Base-by-base conservation (phyloP, 768 basidiomycete genomes). In the Calocera cornea region DNA sequence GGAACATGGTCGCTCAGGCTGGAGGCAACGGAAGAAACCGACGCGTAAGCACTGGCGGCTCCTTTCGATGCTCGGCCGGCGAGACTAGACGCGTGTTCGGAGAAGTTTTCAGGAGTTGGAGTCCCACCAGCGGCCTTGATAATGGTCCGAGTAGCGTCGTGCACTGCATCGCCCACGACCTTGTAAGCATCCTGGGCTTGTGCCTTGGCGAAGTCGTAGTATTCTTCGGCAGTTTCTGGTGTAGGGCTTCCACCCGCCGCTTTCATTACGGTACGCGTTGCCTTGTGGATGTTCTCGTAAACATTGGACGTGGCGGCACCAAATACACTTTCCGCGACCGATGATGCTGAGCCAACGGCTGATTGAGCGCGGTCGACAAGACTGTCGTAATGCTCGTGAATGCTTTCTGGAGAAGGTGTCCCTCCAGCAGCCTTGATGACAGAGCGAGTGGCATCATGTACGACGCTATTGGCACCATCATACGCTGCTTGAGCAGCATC, bases 351-450 rank as follows among this genome's bases (percentile, higher is more conserved):
- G n/a, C n/a, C n/a, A n/a, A n/a, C n/a, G n/a, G n/a, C n/a, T n/a
- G 64, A 16, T 40, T 68, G 22, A 66, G 64, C 64, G 5, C 11
- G 24, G 11, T 8, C 64, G 2, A 34, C 64, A 22, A 65, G 11
- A 27, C 64, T 65, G 33, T 69, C 71, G 64, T 67, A 68, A 29
- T 73, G 68, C 65, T 74, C 74, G 38, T 63, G 40, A 5, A 69
- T 40, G 22, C 44, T 64, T 49, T 75, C 73, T 2, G 74, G 71
- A 0, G 71, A 70, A 33, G 74, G 73, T 41, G 73, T 73, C 17
- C 66, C 73, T 7, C 73, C 74, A 14, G 66, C 73, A 12, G 74
- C 73, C 24, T 66, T 49, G 24, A 66, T 70, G 36, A 72, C 69
- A 14, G 67, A 8, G 7, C 44, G 44, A 17, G 44, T 47, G 8